phyloP scores from a whole-genome alignment of 805 yeast genomes.

The Candida lessepsii region DNA sequence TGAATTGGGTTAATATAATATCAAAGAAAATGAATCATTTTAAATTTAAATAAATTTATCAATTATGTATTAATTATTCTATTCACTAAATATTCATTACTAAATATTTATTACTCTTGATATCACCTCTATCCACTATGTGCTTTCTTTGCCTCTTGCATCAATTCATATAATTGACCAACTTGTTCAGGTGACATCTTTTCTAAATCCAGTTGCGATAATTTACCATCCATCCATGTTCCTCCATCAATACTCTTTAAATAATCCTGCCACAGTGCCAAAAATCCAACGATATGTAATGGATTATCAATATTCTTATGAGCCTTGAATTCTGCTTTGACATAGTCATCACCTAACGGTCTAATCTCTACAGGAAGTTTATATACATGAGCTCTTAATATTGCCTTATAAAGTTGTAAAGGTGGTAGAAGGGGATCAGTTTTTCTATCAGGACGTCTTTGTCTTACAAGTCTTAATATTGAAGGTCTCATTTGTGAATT shows the following conservation, averaged over 20 bases:
- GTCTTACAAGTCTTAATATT: constrained; percentile 32
- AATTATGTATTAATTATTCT: no score
- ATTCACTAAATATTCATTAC: no score
- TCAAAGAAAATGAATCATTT: no score
- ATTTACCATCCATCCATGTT: constrained; percentile 39
- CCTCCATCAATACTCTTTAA: constrained; percentile 54
- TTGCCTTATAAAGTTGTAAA: constrained; percentile 68
- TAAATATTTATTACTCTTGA: no score
- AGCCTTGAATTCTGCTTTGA: constrained; percentile 82
- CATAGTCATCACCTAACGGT: constrained; percentile 85
- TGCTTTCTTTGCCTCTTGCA: constrained; percentile 61
- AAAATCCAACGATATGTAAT: constrained; percentile 86
- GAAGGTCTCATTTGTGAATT: constrained; percentile 40
- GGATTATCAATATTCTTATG: constrained; percentile 86
- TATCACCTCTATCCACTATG: background rate
- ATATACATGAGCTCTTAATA: constrained; percentile 72
- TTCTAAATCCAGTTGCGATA: constrained; percentile 65
- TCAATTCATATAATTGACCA: constrained; percentile 72
- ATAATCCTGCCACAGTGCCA: constrained; percentile 93
- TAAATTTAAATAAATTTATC: no score
- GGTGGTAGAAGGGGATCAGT: constrained; percentile 72
- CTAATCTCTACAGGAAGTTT: constrained; percentile 68
- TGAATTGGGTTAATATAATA: no score
- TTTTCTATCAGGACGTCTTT: constrained; percentile 41
- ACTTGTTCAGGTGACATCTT: constrained; percentile 91